Conservation (phyloP, 2,329 filamentous ascomycete genomes). For the Clonostachys sp. region DNA sequence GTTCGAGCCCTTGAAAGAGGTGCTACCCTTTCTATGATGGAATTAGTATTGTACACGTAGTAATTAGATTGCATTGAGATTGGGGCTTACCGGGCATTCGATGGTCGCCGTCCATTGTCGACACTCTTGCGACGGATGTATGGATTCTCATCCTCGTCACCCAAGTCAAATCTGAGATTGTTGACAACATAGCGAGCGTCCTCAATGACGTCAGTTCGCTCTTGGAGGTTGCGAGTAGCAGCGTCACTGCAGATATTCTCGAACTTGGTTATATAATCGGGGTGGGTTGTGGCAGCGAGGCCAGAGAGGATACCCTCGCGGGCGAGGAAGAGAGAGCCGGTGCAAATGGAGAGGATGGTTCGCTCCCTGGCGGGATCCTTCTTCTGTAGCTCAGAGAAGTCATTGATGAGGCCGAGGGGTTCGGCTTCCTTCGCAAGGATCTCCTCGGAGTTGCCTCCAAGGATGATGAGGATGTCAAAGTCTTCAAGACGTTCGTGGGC, state of each 20-base stretch:
- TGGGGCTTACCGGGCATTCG: slow-evolving; percentile 49
- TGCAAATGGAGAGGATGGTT: slow-evolving; percentile 76
- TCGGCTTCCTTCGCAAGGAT: slow-evolving; percentile 65
- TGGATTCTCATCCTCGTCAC: slow-evolving; percentile 76
- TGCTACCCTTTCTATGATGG: slow-evolving; percentile 67
- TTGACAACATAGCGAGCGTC: slow-evolving; percentile 83
- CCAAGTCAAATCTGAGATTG: slow-evolving; percentile 82
- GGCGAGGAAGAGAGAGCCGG: slow-evolving; percentile 73
- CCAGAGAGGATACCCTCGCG: slow-evolving; percentile 74
- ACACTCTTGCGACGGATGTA: slow-evolving; percentile 71
- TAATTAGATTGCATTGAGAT: slow-evolving; percentile 7
- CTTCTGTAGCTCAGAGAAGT: slow-evolving; percentile 76
- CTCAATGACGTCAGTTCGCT: slow-evolving; percentile 80
- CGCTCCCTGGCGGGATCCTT: slow-evolving; percentile 75
- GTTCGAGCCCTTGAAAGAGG: slow-evolving; percentile 73
- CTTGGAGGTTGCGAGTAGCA: slow-evolving; percentile 62
- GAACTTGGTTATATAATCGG: slow-evolving; percentile 73
- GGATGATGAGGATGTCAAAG: slow-evolving; percentile 74
- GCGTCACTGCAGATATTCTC: slow-evolving; percentile 77
- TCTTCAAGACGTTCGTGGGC: slow-evolving; percentile 69
- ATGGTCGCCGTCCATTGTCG: slow-evolving; percentile 57
- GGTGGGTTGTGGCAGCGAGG: slow-evolving; percentile 76
- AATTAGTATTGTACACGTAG: slow-evolving; percentile 10
- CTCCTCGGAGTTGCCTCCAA: slow-evolving; percentile 63
- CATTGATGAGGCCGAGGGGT: slow-evolving; percentile 67